These are phyloP conservation scores for Zangia roseola DNA, from an alignment of 768 basidiomycete species.

Conservation along the genomic window DNA sequence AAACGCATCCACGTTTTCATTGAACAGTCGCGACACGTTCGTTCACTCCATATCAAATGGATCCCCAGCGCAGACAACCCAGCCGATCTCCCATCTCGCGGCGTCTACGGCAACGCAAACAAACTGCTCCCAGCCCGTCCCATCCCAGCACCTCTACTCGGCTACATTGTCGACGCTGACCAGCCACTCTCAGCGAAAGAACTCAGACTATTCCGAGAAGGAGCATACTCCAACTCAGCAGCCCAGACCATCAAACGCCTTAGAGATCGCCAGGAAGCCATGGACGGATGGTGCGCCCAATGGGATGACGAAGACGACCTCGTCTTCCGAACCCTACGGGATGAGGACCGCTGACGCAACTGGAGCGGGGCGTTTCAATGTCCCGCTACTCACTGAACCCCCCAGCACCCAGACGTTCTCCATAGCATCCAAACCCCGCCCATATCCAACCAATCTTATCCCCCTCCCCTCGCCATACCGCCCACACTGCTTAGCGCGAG, in stretches of 20 bases:
- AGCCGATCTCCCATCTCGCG: not conserved
- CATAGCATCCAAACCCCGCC: not conserved
- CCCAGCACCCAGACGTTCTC: too few relatives aligned
- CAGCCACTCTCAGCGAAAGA: not conserved
- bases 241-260: too few relatives aligned
- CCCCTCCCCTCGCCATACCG: not conserved
- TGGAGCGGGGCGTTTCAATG: too few relatives aligned
- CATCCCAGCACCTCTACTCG: not conserved
- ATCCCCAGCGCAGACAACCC: not conserved
- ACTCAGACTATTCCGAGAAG: too few relatives aligned
- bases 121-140: not conserved
- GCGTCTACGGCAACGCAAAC: not conserved
- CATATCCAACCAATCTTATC: not conserved
- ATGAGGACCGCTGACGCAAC: too few relatives aligned
- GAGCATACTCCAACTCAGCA: too few relatives aligned
- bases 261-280: too few relatives aligned
- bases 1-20: constrained; percentile 5
- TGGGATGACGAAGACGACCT: too few relatives aligned
- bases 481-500: not conserved
- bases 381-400: too few relatives aligned
- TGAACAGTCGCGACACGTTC: not conserved
- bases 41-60: not conserved
- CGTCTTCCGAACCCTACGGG: too few relatives aligned
- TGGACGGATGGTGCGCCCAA: too few relatives aligned
- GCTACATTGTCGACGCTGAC: not conserved